These are phyloP conservation scores for Zhuliangozyma blackwelliae DNA, from an alignment of 1,139 yeast species.

Conservation along the genomic window DNA sequence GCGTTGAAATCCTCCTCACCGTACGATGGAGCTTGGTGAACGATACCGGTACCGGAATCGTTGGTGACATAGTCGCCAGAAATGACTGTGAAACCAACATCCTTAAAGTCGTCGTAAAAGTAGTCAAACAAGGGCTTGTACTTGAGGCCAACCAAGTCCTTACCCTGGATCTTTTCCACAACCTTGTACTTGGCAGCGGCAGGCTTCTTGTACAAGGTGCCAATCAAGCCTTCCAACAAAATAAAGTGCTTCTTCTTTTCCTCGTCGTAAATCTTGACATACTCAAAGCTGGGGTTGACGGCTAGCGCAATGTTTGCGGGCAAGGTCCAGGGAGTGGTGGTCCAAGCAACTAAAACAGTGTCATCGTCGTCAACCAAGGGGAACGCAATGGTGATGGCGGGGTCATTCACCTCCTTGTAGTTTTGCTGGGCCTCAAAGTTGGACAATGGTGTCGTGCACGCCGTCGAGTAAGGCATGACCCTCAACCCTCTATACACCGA, in stretches of 20 bases:
- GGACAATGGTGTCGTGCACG: constrained; percentile 92
- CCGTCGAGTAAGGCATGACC: constrained; percentile 99
- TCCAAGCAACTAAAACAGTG: constrained; percentile 92
- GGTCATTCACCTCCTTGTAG: constrained; percentile 95
- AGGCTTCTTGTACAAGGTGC: constrained; percentile 89
- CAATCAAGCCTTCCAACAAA: constrained; percentile 73
- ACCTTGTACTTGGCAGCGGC: constrained; percentile 82
- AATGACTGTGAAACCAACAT: constrained; percentile 76
- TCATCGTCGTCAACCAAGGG: constrained; percentile 75
- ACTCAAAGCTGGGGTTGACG: constrained; percentile 87
- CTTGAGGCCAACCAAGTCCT: constrained; percentile 69
- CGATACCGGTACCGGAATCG: constrained; percentile 99
- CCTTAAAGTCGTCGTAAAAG: constrained; percentile 72
- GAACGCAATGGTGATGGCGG: constrained; percentile 92
- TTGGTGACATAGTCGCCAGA: constrained; percentile 79
- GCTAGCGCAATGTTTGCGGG: constrained; percentile 92
- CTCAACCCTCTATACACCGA: constrained; percentile 91
- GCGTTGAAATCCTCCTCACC: constrained; percentile 98
- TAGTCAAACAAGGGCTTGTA: constrained; percentile 82
- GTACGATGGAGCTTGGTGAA: constrained; percentile 97
- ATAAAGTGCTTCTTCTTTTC: constrained; percentile 76
- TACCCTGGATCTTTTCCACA: constrained; percentile 75
- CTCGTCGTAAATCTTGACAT: constrained; percentile 88
- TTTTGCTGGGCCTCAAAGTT: constrained; percentile 98
- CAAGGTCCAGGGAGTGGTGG: constrained; percentile 99